Conservation (phyloP, 345 rosid species). For the Anacardium occidentale region DNA sequence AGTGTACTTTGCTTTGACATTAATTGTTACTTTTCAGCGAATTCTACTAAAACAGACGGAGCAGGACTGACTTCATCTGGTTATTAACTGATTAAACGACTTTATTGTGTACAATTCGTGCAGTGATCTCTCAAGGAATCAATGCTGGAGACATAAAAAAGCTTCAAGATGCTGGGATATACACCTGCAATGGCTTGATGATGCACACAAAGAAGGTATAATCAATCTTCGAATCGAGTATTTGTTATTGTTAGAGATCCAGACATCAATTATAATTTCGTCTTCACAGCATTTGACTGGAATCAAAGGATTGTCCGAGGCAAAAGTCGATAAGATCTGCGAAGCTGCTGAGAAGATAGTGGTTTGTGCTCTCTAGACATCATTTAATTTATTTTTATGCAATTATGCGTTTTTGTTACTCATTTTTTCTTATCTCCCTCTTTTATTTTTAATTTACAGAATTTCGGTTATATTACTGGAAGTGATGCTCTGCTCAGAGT, state of each 20-base stretch:
- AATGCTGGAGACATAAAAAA: constrained; percentile 92
- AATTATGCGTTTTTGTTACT: neutral
- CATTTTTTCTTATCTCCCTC: neutral
- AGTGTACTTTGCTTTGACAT: neutral
- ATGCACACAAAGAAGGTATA: constrained; percentile 93
- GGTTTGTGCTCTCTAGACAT: constrained; percentile 43
- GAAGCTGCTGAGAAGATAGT: constrained; percentile 98
- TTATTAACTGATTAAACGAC: neutral
- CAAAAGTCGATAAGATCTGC: constrained; percentile 93
- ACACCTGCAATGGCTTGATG: constrained; percentile 95
- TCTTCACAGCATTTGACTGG: constrained; percentile 70
- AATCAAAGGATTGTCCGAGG: constrained; percentile 94
- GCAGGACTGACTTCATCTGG: neutral
- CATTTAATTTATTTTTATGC: neutral
- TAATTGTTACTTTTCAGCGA: neutral
- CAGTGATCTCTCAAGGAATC: constrained; percentile 80
- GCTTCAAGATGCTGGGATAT: constrained; percentile 93
- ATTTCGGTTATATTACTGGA: constrained; percentile 85
- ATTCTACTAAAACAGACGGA: neutral
- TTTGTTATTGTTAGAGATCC: neutral
- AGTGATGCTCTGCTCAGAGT: constrained; percentile 87
- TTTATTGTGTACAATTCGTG: constrained; percentile 10
- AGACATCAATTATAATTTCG: neutral
- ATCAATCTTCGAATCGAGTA: neutral
- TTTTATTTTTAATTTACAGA: constrained; percentile 34